These are phyloP conservation scores for Apiospora malaysiana DNA, from an alignment of 2,329 filamentous ascomycete genomes.

Conservation along the genomic window DNA sequence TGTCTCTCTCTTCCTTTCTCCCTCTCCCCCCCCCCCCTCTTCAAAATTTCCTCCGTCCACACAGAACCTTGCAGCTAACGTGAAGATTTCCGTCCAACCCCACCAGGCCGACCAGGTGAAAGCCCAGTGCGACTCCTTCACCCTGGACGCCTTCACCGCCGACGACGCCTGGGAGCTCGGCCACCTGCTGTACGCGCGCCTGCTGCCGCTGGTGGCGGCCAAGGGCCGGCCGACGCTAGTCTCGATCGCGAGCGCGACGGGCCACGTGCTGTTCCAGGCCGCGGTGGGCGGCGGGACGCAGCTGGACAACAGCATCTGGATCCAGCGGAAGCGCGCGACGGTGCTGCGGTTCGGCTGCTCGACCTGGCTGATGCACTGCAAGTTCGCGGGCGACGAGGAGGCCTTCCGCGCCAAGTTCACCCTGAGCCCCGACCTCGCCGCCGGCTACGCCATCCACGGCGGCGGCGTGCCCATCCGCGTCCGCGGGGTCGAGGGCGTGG, in stretches of 20 bases:
- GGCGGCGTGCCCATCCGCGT: conserved; percentile 78
- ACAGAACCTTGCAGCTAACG: background rate
- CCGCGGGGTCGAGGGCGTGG: conserved; percentile 74
- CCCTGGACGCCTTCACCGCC: conserved; percentile 61
- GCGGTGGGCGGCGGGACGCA: conserved; percentile 69
- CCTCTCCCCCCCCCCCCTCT: background rate
- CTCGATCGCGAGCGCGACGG: conserved; percentile 57
- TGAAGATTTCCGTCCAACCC: background rate
- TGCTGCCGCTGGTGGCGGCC: conserved; percentile 53
- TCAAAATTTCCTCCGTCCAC: background rate
- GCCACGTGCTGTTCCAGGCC: conserved; percentile 72
- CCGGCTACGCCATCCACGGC: conserved; percentile 77
- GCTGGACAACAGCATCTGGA: conserved; percentile 76
- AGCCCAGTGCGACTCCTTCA: conserved; percentile 50
- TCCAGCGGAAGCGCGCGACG: conserved; percentile 72
- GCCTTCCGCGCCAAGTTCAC: conserved; percentile 70
- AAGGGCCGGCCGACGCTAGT: conserved; percentile 69
- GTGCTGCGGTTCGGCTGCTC: conserved; percentile 74
- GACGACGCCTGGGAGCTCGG: conserved; percentile 71
- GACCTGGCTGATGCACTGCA: conserved; percentile 75
- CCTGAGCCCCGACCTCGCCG: conserved; percentile 60
- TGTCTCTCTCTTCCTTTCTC: too few species aligned
- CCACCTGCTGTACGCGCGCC: conserved; percentile 66
- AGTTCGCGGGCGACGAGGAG: conserved; percentile 67
- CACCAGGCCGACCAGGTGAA: conserved; percentile 38